phyloP scores from a whole-genome alignment of 257 asterid genomes.

The Orobanche coerulescens region DNA sequence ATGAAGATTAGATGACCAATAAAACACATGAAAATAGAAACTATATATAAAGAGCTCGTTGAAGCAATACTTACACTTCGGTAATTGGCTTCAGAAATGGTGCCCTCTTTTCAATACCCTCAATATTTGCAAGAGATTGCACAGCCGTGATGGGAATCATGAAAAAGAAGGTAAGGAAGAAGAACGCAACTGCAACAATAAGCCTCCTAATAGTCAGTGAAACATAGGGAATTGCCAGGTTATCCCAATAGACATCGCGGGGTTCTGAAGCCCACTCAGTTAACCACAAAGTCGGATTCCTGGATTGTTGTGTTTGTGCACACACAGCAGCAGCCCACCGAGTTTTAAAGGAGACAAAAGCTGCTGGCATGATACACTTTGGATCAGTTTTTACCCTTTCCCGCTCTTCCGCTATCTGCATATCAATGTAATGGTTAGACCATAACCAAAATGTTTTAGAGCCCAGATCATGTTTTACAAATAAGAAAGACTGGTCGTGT shows the following conservation, averaged over 20 bases:
- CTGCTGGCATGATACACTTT: slow-evolving; percentile 64
- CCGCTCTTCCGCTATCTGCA: slow-evolving; percentile 71
- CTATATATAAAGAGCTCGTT: slow-evolving; percentile 5
- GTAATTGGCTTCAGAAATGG: slow-evolving; percentile 56
- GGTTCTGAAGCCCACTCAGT: slow-evolving; percentile 97
- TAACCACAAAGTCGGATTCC: slow-evolving; percentile 83
- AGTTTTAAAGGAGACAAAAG: slow-evolving; percentile 84
- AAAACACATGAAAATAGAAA: not conserved
- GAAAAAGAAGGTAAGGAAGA: slow-evolving; percentile 89
- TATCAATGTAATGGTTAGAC: slow-evolving; percentile 15
- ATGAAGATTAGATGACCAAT: not conserved
- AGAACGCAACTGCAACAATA: slow-evolving; percentile 59
- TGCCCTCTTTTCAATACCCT: slow-evolving; percentile 56
- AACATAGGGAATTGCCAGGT: slow-evolving; percentile 85
- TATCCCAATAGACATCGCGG: slow-evolving; percentile 76
- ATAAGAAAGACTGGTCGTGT: not conserved
- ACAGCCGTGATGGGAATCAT: slow-evolving; percentile 80
- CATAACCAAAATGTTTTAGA: slow-evolving; percentile 5
- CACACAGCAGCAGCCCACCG: slow-evolving; percentile 96
- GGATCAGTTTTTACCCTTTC: slow-evolving; percentile 48
- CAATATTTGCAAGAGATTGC: slow-evolving; percentile 83
- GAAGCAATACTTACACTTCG: slow-evolving; percentile 51
- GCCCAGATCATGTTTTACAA: slow-evolving; percentile 4
- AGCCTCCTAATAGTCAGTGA: slow-evolving; percentile 76
- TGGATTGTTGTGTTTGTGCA: slow-evolving; percentile 84